Conservation (phyloP, 805 yeast genomes). For the Suhomyces faveliae region DNA sequence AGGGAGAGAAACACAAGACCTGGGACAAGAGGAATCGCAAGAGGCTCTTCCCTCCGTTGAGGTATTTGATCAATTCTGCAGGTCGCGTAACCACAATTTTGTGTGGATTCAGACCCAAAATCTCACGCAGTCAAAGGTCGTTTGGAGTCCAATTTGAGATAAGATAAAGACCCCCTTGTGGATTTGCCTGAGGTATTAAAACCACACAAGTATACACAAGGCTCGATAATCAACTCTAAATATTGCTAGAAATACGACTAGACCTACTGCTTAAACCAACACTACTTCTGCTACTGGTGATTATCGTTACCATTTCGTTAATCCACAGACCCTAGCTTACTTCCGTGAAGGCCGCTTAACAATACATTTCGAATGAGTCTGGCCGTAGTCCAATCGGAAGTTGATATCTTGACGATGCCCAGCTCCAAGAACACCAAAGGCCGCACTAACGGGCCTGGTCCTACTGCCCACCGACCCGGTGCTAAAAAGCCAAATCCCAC, state of each 20-base stretch:
- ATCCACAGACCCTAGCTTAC: neutral
- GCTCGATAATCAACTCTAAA: too few species aligned
- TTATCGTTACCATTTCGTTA: too few species aligned
- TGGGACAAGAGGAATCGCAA: too few species aligned
- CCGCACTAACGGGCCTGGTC: neutral
- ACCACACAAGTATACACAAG: too few species aligned
- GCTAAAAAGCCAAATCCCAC: neutral
- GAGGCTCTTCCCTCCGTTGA: too few species aligned
- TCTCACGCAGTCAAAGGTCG: constrained; percentile 1
- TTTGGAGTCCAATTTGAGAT: constrained; percentile 4
- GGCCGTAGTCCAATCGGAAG: constrained; percentile 3
- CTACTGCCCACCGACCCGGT: neutral
- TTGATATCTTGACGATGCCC: constrained; percentile 1
- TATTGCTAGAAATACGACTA: too few species aligned
- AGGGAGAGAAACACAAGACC: too few species aligned
- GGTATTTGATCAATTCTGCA: neutral
- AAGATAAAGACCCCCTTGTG: constrained; percentile 1
- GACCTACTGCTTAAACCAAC: too few species aligned
- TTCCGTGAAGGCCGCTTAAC: neutral
- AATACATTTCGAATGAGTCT: neutral
- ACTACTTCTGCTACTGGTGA: too few species aligned
- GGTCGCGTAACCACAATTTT: constrained; percentile 1
- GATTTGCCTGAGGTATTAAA: neutral
- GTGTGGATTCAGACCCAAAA: neutral
- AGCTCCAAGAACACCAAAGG: constrained; percentile 2